These are phyloP conservation scores for Magnaporthales sp. DNA, from an alignment of 2,329 filamentous ascomycete genomes.

Conservation along the genomic window DNA sequence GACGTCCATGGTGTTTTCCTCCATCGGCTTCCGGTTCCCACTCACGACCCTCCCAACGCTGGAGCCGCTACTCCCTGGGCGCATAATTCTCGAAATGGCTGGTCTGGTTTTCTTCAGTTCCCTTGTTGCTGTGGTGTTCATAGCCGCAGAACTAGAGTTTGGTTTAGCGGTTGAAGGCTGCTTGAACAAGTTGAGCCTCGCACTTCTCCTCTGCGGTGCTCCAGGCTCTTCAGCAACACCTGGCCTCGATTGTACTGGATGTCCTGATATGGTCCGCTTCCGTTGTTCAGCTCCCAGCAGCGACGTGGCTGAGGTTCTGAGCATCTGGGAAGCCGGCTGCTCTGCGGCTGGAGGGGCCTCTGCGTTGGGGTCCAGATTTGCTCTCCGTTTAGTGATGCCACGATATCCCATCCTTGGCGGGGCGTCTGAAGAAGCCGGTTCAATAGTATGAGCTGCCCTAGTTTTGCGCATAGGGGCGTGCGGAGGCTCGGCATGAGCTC, in stretches of 20 bases:
- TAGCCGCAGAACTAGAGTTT: constrained; percentile 45
- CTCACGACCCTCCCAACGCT: constrained; percentile 82
- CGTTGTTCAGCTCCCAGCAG: constrained; percentile 47
- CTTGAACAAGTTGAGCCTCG: constrained; percentile 60
- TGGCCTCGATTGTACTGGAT: constrained; percentile 47
- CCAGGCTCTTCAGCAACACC: constrained; percentile 51
- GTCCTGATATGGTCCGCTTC: constrained; percentile 89
- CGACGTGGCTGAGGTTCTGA: constrained; percentile 29
- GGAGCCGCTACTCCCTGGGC: constrained; percentile 55
- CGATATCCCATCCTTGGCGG: constrained; percentile 58
- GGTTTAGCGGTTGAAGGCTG: constrained; percentile 56
- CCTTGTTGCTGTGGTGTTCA: constrained; percentile 53
- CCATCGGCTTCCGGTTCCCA: constrained; percentile 71
- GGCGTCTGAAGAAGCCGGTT: constrained; percentile 43
- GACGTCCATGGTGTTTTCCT: constrained; percentile 58
- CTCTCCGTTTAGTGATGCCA: constrained; percentile 33
- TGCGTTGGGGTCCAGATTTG: constrained; percentile 27
- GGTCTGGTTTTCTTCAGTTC: constrained; percentile 81
- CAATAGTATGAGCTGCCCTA: constrained; percentile 42
- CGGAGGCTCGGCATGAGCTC: constrained; percentile 32
- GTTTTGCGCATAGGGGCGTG: constrained; percentile 44
- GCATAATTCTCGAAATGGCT: constrained; percentile 56
- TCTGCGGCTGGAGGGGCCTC: constrained; percentile 25
- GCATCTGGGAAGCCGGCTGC: constrained; percentile 21
- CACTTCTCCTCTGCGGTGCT: constrained; percentile 59